A percentile compares a stretch with the other conserved stretches of the same genome.
Evolutionary conservation across 176 grass and related monocot genomes (phyloP).

Genomic region (Alopecurus myosuroides): DNA sequence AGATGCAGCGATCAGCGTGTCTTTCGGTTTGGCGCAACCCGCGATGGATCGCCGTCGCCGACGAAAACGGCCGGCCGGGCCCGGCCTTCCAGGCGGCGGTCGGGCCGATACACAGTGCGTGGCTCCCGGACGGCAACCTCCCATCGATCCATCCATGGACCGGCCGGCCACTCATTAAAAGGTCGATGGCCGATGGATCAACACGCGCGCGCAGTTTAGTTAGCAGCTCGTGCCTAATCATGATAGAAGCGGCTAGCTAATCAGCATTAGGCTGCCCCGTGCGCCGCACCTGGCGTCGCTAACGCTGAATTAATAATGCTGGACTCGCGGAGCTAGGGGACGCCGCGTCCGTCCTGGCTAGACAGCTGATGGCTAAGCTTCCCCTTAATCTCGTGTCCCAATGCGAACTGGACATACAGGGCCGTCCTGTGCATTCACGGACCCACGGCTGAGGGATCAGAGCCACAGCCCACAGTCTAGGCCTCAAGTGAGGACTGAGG

Average conservation of each 20-base stretch:
- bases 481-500: no score
- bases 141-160: not conserved
- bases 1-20: not conserved
- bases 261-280: constrained; percentile 8
- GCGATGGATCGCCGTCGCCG: not conserved
- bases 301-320: not conserved
- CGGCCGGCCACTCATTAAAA: not conserved
- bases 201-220: not conserved
- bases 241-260: not conserved
- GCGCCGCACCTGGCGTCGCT: constrained; percentile 17
- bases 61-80: constrained; percentile 7
- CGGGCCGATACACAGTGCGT: not conserved
- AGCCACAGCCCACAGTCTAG: no score
- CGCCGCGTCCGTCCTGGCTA: no score
- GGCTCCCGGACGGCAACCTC: constrained; percentile 19
- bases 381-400: constrained; percentile 26
- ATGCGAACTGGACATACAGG: constrained; percentile 26
- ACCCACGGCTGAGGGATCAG: not conserved
- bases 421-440: not conserved
- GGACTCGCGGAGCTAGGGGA: not conserved
- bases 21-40: not conserved
- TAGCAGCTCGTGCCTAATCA: constrained; percentile 6
- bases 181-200: not conserved
- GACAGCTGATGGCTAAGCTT: not conserved
- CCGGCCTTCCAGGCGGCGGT: not conserved